These are phyloP conservation scores for Sclerotinia borealis DNA, from an alignment of 2,329 filamentous ascomycete species.

Conservation along the genomic window DNA sequence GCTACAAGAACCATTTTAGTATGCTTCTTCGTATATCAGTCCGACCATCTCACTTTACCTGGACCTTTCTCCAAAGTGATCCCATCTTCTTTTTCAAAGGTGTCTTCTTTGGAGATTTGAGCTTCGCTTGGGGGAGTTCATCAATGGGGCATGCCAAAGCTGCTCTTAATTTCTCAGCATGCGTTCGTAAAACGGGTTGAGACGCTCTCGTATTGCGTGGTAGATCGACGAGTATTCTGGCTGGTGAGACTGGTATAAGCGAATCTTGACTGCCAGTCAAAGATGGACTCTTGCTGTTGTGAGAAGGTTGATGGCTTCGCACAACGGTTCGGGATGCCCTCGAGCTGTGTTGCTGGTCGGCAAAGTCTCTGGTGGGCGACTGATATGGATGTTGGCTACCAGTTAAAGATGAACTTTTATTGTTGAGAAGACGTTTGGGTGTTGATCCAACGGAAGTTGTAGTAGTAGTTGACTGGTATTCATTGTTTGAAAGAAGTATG, in stretches of 20 bases:
- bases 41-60: not conserved
- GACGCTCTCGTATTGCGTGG: not conserved
- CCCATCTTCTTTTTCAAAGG: conserved; percentile 1
- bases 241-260: not conserved
- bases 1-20: not conserved
- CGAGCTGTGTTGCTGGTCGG: not conserved
- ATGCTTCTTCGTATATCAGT: not conserved
- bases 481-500: not conserved
- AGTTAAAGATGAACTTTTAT: not conserved
- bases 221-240: not conserved
- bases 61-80: not conserved
- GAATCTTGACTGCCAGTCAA: conserved; percentile 5
- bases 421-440: not conserved
- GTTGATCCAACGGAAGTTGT: not conserved
- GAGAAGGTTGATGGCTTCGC: not conserved
- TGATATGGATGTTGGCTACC: not conserved
- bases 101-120: not conserved
- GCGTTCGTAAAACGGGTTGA: not conserved
- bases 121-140: not conserved
- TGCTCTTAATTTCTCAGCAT: conserved; percentile 4
- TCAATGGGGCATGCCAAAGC: not conserved
- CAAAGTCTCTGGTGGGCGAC: not conserved
- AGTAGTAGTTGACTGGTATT: not conserved
- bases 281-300: not conserved
- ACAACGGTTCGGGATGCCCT: not conserved